Percentiles rank a stretch among this genome's conserved stretches.
phyloP scores from a whole-genome alignment of 2,329 filamentous ascomycete species.

The Claviceps lovelessii region DNA sequence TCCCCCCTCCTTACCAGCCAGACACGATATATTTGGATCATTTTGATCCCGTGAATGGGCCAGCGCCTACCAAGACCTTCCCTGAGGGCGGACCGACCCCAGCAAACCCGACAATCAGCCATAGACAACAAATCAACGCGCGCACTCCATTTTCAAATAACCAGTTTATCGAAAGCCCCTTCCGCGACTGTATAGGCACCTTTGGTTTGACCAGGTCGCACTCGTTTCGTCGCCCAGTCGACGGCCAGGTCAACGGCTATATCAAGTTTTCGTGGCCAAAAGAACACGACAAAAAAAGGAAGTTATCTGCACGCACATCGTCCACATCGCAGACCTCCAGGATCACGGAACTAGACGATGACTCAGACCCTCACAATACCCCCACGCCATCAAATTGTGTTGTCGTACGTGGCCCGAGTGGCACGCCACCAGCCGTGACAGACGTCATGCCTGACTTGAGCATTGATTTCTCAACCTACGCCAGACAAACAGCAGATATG shows the following conservation, averaged over 20 bases:
- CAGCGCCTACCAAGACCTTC: background rate
- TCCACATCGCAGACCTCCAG: background rate
- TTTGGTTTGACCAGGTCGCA: slow-evolving; percentile 12
- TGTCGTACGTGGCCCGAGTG: background rate
- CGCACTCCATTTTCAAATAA: background rate
- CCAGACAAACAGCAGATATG: background rate
- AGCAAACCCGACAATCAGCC: background rate
- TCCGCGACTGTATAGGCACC: slow-evolving; percentile 17
- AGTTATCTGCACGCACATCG: background rate
- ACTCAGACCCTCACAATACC: background rate
- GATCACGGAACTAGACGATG: slow-evolving; percentile 1
- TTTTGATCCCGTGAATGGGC: background rate
- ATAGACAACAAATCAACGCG: background rate
- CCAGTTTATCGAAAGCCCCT: slow-evolving; percentile 16
- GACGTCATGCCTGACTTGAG: background rate
- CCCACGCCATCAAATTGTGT: background rate
- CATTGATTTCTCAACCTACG: background rate
- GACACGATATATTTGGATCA: background rate
- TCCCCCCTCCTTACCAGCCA: background rate
- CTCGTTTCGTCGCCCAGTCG: slow-evolving; percentile 17
- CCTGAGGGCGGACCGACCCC: background rate
- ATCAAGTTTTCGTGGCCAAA: slow-evolving; percentile 25
- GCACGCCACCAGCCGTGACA: background rate
- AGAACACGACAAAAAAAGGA: background rate
- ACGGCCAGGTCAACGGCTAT: slow-evolving; percentile 24